Conservation (phyloP, 306 rosid species). For the Myrica gale region DNA sequence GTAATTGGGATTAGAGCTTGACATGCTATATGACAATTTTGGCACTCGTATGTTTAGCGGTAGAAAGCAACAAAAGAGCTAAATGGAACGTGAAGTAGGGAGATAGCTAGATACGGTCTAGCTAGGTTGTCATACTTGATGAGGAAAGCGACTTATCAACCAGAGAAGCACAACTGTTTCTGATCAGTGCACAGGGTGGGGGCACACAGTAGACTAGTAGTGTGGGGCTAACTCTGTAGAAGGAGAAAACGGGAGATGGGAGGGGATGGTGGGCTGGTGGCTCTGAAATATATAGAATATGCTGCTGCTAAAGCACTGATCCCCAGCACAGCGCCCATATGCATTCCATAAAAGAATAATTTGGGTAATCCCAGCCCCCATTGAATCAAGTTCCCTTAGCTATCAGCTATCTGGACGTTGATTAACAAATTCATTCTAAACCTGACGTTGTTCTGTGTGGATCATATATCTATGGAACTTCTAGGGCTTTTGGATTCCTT, state of each 20-base stretch:
- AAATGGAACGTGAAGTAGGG: slow-evolving; percentile 37
- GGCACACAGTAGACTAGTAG: slow-evolving; percentile 30
- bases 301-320: not conserved
- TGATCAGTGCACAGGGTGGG: slow-evolving; percentile 21
- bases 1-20: slow-evolving; percentile 35
- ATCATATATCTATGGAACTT: too few relatives aligned
- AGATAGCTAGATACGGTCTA: slow-evolving; percentile 4
- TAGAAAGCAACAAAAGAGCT: slow-evolving; percentile 42
- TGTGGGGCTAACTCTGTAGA: slow-evolving; percentile 45
- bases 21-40: slow-evolving; percentile 39
- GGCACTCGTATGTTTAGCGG: slow-evolving; percentile 28
- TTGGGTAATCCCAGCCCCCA: slow-evolving; percentile 33
- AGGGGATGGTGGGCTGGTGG: slow-evolving; percentile 2
- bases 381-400: slow-evolving; percentile 35
- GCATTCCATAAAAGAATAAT: slow-evolving; percentile 42
- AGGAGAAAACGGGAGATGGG: not conserved
- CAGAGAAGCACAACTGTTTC: slow-evolving; percentile 50
- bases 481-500: too few relatives aligned
- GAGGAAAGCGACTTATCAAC: slow-evolving; percentile 50
- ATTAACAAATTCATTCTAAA: slow-evolving; percentile 41
- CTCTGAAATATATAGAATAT: too few relatives aligned
- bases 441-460: too few relatives aligned
- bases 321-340: not conserved
- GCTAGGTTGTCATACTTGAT: slow-evolving; percentile 27
- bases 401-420: slow-evolving; percentile 37